These are phyloP conservation scores for Malus sieversii DNA, from an alignment of 306 rosid species.

Conservation along the genomic window DNA sequence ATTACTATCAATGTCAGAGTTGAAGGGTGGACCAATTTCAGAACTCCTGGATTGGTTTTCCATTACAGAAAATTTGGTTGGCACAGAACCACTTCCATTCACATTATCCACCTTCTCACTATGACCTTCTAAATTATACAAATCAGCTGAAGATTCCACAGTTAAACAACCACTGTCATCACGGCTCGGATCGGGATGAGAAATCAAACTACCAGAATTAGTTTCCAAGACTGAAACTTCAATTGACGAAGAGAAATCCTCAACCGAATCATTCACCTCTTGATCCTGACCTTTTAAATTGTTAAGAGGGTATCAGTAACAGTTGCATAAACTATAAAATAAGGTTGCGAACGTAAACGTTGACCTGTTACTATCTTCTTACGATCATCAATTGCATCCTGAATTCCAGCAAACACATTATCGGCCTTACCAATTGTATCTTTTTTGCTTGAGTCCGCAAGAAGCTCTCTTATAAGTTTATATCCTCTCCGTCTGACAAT, in stretches of 20 bases:
- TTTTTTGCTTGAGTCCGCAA: constrained; percentile 23
- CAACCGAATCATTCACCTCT: constrained; percentile 18
- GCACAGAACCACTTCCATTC: constrained; percentile 24
- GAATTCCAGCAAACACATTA: constrained; percentile 12
- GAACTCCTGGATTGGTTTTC: constrained; percentile 29
- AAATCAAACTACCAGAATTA: constrained; percentile 24
- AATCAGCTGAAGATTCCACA: constrained; percentile 28
- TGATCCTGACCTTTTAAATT: constrained; percentile 73
- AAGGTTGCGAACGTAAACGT: constrained; percentile 1
- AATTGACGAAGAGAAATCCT: constrained; percentile 14
- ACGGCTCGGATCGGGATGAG: constrained; percentile 2
- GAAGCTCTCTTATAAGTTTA: constrained; percentile 60
- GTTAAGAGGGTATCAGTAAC: constrained; percentile 33
- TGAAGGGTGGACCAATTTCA: constrained; percentile 17
- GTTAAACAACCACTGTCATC: constrained; percentile 15
- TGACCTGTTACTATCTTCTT: constrained; percentile 41
- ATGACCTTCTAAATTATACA: constrained; percentile 16
- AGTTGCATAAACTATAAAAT: constrained; percentile 7
- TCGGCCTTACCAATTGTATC: constrained; percentile 17
- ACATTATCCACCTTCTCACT: constrained; percentile 8
- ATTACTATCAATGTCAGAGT: constrained; percentile 2
- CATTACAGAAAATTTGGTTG: constrained; percentile 8
- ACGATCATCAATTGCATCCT: constrained; percentile 15
- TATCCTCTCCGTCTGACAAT: constrained; percentile 89
- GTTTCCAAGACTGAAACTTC: constrained; percentile 26